These are phyloP conservation scores for Danielozyma ontarioensis DNA, from an alignment of 805 yeast species.

Conservation along the genomic window DNA sequence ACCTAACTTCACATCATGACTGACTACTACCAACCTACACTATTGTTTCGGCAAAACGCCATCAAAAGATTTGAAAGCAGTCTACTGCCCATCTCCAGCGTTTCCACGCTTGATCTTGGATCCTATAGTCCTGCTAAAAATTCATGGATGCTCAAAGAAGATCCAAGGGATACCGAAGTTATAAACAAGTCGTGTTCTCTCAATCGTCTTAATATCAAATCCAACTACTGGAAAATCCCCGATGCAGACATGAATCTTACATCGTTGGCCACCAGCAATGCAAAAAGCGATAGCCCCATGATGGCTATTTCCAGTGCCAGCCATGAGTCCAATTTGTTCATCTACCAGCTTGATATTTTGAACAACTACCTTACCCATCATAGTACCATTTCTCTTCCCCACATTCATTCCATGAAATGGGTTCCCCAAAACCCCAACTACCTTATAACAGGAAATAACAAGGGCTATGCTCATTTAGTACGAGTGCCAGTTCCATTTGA, in stretches of 20 bases:
- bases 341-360: constrained; percentile 42
- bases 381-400: constrained; percentile 54
- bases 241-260: constrained; percentile 41
- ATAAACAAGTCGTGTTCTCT: constrained; percentile 38
- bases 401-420: constrained; percentile 52
- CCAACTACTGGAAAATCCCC: constrained; percentile 43
- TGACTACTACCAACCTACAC: constrained; percentile 36
- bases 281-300: constrained; percentile 22
- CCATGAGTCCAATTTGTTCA: constrained; percentile 40
- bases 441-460: constrained; percentile 68
- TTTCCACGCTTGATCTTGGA: constrained; percentile 5
- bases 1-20: too few species aligned
- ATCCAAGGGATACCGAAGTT: constrained; percentile 25
- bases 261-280: constrained; percentile 28
- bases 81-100: constrained; percentile 19
- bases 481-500: constrained; percentile 52
- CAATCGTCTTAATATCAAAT: constrained; percentile 35
- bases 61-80: constrained; percentile 18
- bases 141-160: constrained; percentile 28
- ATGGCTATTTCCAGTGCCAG: constrained; percentile 52
- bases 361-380: constrained; percentile 47
- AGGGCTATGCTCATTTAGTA: constrained; percentile 70
- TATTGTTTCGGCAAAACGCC: constrained; percentile 39
- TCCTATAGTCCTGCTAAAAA: constrained; percentile 1
- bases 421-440: constrained; percentile 35